Conservation (phyloP, 371 early-diverging fungal genomes). For the Mortierella sp. region DNA sequence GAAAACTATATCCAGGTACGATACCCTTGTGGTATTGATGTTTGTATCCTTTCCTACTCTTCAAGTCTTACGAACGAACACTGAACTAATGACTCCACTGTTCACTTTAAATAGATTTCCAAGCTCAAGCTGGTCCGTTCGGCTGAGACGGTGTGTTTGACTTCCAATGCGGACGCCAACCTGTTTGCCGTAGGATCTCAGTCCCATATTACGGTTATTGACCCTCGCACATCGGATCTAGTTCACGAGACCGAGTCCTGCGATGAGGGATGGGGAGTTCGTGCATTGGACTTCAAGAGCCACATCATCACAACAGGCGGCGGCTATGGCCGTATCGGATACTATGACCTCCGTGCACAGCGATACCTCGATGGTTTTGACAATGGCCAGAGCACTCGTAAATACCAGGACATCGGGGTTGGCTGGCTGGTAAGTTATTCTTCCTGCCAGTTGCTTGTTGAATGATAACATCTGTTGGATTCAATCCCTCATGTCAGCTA, state of each 20-base stretch:
- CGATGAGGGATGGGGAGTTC: conserved; percentile 81
- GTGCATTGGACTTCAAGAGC: conserved; percentile 65
- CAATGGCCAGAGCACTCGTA: conserved; percentile 10
- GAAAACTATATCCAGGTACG: conserved; percentile 38
- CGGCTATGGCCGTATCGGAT: conserved; percentile 61
- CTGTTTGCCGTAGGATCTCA: conserved; percentile 74
- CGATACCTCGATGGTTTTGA: conserved; percentile 56
- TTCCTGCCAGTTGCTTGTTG: not conserved
- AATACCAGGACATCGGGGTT: conserved; percentile 56
- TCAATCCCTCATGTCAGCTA: not conserved
- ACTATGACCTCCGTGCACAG: conserved; percentile 64
- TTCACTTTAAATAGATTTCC: conserved; percentile 17
- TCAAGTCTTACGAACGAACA: not conserved
- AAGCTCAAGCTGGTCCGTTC: conserved; percentile 60
- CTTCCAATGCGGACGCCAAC: conserved; percentile 53
- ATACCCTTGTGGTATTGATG: conserved; percentile 55
- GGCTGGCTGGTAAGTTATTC: conserved; percentile 65
- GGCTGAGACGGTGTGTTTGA: conserved; percentile 70
- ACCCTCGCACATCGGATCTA: conserved; percentile 61
- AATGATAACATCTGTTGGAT: too few species aligned
- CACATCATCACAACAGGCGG: conserved; percentile 72
- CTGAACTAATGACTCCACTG: not conserved
- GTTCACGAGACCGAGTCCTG: conserved; percentile 64
- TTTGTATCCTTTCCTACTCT: conserved; percentile 36
- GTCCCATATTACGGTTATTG: conserved; percentile 69